A percentile compares a stretch with the other conserved stretches of the same genome.
These are phyloP conservation scores for Zymoseptoria tritici DNA, from an alignment of 2,329 filamentous ascomycete species.

Conservation along the genomic window DNA sequence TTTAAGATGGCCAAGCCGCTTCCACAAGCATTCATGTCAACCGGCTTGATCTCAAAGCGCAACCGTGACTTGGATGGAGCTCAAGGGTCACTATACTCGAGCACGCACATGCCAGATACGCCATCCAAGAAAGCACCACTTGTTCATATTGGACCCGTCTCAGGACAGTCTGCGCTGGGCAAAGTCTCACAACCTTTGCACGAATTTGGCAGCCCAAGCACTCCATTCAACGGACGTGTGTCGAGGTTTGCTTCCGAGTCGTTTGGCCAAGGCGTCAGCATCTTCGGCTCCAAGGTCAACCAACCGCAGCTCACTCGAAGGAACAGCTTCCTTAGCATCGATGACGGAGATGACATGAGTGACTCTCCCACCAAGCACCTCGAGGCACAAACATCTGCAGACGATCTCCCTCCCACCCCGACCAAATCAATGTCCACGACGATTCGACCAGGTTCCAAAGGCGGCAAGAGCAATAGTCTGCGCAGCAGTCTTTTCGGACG, in stretches of 20 bases:
- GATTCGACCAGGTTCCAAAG: constrained; percentile 38
- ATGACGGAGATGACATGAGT: constrained; percentile 62
- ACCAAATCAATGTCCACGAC: constrained; percentile 62
- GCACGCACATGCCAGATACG: constrained; percentile 78
- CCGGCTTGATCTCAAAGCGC: constrained; percentile 89
- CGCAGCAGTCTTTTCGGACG: constrained; percentile 44
- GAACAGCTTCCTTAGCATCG: constrained; percentile 71
- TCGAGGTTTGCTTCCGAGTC: constrained; percentile 58
- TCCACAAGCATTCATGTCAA: constrained; percentile 84
- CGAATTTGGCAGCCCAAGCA: constrained; percentile 71
- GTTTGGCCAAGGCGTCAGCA: constrained; percentile 57
- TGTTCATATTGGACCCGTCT: constrained; percentile 52
- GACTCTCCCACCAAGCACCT: constrained; percentile 48
- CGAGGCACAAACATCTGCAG: constrained; percentile 52
- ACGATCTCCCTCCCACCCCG: constrained; percentile 87
- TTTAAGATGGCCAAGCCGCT: constrained; percentile 72
- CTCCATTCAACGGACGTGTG: constrained; percentile 64
- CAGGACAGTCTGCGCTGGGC: constrained; percentile 48
- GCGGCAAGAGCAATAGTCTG: constrained; percentile 46
- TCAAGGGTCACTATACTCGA: constrained; percentile 42
- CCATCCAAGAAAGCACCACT: constrained; percentile 86
- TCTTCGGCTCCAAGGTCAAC: constrained; percentile 52
- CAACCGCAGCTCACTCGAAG: constrained; percentile 45
- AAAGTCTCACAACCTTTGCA: constrained; percentile 60
- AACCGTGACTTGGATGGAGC: constrained; percentile 67